Evolutionary conservation across 257 asterid species (phyloP).

Genomic region (Nicotiana undulata): DNA sequence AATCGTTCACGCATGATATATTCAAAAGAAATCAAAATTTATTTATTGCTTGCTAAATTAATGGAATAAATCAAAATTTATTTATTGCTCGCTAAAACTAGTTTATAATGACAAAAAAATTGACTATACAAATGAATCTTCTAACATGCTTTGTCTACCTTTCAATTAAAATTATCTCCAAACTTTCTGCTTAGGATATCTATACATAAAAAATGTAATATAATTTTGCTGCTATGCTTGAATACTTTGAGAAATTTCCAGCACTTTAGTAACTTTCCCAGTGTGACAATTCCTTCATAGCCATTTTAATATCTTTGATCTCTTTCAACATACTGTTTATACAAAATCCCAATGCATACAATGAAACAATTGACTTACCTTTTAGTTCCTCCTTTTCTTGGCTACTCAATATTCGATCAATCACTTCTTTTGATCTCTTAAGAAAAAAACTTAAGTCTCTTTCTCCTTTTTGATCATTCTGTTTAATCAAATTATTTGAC

Average conservation of each 20-base stretch:
- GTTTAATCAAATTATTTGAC: neutral
- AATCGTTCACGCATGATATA: too few species aligned
- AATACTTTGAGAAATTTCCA: neutral
- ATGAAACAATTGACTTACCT: neutral
- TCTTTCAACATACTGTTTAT: neutral
- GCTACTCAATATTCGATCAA: neutral
- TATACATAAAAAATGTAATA: too few species aligned
- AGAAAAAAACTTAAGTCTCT: neutral
- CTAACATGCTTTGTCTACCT: too few species aligned
- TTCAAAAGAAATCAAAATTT: too few species aligned
- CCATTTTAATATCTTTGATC: neutral
- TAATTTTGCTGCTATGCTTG: neutral
- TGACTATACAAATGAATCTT: neutral
- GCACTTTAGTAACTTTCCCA: neutral
- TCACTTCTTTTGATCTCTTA: neutral
- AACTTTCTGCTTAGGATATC: too few species aligned
- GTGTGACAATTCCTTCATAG: neutral
- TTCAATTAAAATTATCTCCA: too few species aligned
- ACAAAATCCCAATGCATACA: neutral
- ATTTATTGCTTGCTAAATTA: too few species aligned
- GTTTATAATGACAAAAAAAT: neutral
- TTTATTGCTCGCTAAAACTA: too few species aligned
- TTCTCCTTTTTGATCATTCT: neutral
- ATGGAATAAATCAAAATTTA: too few species aligned
- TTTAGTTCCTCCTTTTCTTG: neutral